Base-by-base conservation (phyloP, 1,139 yeast species). In the Suhomyces coccinellae region DNA sequence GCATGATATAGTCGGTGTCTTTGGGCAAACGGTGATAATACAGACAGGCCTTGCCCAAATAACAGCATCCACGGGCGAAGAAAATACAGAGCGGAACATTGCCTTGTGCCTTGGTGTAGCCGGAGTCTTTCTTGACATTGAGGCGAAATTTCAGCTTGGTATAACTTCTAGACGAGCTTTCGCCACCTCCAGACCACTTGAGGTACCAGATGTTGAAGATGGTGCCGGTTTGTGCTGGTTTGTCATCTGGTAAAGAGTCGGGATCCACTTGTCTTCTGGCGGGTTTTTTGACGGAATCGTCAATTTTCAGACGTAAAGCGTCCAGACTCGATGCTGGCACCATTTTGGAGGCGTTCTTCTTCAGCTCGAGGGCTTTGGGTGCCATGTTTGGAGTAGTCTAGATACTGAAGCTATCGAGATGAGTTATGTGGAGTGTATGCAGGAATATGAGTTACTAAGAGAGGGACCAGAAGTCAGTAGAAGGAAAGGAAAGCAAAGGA, bases 31-130 rank as follows among this genome's bases (percentile, higher is more conserved):
- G 70, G 63, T 93, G 99, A 40, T 85, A 67, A 61, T 82, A 90
- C 29, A 76, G 78, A 63, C 99, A 93, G 40, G 80, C 76, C 46
- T 75, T 76, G 4, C 97, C 98, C 51, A 80, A 73, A 44, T 82
- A 78, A 60, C 99, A 93, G 62, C 88, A 79, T 0, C 99, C 99
- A 45, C 91, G 78, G 6, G 96, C 93, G 67, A 89, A 93, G 63
- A 85, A 89, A 3, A 93, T 59, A 60, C 99, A 93, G 46, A 90
- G 77, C 34, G 76, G 75, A 6, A 67, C 63, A 51, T 45, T 64
- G 39, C 50, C 58, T 32, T 79, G 83, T 3, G 91, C 96, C 45
- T 70, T 74, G 0, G 98, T 91, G 52, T 75, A 77, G 0, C 98
- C 98, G 0, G 87, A 63, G 58, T 91, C 97, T 34, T 65, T 61